Conservation (phyloP, 2,329 filamentous ascomycete species). For the Coniochaeta hoffmannii region DNA sequence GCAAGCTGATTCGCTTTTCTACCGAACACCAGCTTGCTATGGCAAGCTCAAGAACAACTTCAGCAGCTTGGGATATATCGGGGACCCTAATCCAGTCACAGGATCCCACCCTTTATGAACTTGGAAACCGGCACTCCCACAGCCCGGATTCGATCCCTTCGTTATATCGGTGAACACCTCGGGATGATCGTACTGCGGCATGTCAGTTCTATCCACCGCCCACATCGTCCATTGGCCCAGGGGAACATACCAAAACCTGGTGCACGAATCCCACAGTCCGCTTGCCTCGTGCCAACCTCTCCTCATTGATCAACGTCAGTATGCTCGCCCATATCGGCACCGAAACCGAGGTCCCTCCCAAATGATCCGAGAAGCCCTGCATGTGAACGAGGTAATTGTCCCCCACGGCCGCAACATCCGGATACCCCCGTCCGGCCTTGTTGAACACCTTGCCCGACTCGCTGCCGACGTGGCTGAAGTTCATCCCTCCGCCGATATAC, state of each 20-base stretch:
- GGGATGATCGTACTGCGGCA: conserved; percentile 16
- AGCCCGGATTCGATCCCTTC: conserved; percentile 22
- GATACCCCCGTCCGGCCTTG: conserved; percentile 17
- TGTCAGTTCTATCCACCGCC: background rate
- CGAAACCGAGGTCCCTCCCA: conserved; percentile 46
- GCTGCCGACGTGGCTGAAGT: conserved; percentile 12
- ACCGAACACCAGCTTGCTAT: background rate
- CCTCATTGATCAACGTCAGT: conserved; percentile 56
- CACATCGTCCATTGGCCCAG: background rate
- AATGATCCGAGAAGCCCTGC: conserved; percentile 21
- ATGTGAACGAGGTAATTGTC: conserved; percentile 18
- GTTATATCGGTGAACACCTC: conserved; percentile 22
- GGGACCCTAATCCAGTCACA: conserved; percentile 16
- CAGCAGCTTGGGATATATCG: conserved; percentile 15
- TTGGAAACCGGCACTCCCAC: conserved; percentile 21
- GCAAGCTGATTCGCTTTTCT: too few species aligned
- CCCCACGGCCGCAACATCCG: conserved; percentile 19
- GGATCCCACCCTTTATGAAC: conserved; percentile 21
- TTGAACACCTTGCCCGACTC: conserved; percentile 8
- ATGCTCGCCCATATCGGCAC: conserved; percentile 51
- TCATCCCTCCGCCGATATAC: background rate
- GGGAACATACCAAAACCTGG: conserved; percentile 13
- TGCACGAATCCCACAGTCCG: conserved; percentile 27
- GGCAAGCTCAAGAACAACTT: conserved; percentile 12
- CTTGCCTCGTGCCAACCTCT: conserved; percentile 40